Base-by-base conservation (phyloP, 2,329 filamentous ascomycete species). In the Penicillium sp. region DNA sequence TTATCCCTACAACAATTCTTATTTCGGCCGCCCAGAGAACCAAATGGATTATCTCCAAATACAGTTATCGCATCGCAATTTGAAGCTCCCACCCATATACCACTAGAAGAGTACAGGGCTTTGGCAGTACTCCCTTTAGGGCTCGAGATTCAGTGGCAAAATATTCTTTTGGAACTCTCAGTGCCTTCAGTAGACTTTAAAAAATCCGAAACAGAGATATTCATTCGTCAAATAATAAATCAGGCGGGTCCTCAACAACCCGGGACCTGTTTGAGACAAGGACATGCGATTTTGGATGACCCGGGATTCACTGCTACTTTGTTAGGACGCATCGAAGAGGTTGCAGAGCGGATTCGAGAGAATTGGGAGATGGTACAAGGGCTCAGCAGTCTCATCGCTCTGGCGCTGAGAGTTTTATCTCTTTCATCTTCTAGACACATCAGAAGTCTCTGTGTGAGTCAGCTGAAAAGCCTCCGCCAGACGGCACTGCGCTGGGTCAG, bases 21-120 rank as follows among this genome's bases (percentile, higher is more conserved):
- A 3, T 64, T 69, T 45, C 76, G 76, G 3, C 69, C 76, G 1
- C 63, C 68, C 2, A 15, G 7, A 1, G 23, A 56, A 0, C 44
- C 35, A 0, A 64, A 73, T 53, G 79, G 70, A 1, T 63, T 44
- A 0, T 51, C 70, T 3, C 69, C 84, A 0, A 90, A 91, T 60
- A 66, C 77, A 0, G 81, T 85, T 0, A 79, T 90, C 13, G 80
- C 86, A 0, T 71, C 68, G 1, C 84, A 86, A 60, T 21, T 21
- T 21, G 73, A 66, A 0, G 55, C 70, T 0, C 53, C 85, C 87
- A 0, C 11, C 59, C 0, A 67, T 23, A 74, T 90, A 59, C 77
- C 82, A 0, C 61, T 86, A 0, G 80, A 83, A 0, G 86, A 90
- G 57, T 89, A 81, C 69, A 83, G 84, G 56, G 76, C 81, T 21